These are phyloP conservation scores for Lyophyllum atratum DNA, from an alignment of 768 basidiomycete genomes.

Conservation along the genomic window DNA sequence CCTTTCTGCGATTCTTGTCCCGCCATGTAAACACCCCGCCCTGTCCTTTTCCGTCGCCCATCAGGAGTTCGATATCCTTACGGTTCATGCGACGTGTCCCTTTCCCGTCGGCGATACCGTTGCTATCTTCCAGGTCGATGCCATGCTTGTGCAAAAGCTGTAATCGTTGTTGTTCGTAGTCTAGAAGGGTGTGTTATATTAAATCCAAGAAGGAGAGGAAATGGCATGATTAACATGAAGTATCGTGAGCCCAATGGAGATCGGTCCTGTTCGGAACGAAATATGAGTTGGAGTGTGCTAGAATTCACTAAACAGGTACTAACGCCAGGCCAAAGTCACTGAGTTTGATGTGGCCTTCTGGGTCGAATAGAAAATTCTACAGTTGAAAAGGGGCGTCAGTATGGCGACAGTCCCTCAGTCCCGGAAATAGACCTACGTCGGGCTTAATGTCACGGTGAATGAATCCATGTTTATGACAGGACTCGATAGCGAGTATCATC, in stretches of 20 bases:
- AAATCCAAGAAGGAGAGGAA: constrained; percentile 1
- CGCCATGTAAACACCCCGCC: constrained; percentile 93
- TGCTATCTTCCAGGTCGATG: constrained; percentile 87
- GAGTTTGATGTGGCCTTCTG: constrained; percentile 90
- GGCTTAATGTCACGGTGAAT: constrained; percentile 99
- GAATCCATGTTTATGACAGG: constrained; percentile 92
- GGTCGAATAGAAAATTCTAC: constrained; percentile 95
- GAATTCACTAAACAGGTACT: constrained; percentile 38
- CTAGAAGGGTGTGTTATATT: constrained; percentile 38
- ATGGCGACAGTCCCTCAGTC: constrained; percentile 19
- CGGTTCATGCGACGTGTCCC: constrained; percentile 80
- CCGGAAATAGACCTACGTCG: constrained; percentile 57
- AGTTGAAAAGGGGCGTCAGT: constrained; percentile 15
- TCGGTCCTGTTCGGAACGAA: constrained; percentile 59
- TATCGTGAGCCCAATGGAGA: constrained; percentile 97
- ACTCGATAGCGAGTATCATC: constrained; percentile 95
- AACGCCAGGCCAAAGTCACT: constrained; percentile 96
- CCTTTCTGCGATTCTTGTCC: constrained; percentile 90
- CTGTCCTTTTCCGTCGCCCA: constrained; percentile 81
- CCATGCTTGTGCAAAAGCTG: constrained; percentile 91
- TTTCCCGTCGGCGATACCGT: constrained; percentile 62
- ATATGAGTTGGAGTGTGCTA: not conserved
- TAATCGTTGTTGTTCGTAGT: constrained; percentile 92
- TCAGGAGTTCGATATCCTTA: constrained; percentile 79
- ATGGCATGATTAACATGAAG: constrained; percentile 60